Conservation (phyloP, 352 stramenopile genomes). For the Pelagophyceae sp. region DNA sequence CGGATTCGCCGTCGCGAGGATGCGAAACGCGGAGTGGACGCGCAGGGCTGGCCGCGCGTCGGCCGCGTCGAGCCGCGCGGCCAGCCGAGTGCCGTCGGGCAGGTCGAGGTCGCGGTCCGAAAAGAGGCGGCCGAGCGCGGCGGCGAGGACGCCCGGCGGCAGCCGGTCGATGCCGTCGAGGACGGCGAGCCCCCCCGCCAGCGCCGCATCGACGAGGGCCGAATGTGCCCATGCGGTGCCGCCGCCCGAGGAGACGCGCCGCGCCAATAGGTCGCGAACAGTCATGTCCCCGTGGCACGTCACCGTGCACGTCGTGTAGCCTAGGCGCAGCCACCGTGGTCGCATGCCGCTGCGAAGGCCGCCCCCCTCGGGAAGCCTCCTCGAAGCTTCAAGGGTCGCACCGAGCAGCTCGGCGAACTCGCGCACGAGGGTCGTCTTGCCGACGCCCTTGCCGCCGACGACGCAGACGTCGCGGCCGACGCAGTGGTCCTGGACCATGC, state of each 20-base stretch:
- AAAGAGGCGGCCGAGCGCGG: constrained; percentile 67
- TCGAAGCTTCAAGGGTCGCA: too few relatives aligned
- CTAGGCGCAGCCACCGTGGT: too few relatives aligned
- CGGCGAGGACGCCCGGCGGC: constrained; percentile 67
- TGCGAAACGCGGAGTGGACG: constrained; percentile 69
- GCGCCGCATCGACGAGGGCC: constrained; percentile 71
- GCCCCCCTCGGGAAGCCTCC: too few relatives aligned
- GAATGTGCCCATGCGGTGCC: constrained; percentile 89
- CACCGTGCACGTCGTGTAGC: too few relatives aligned
- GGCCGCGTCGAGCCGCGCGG: too few relatives aligned
- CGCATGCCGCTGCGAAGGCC: too few relatives aligned
- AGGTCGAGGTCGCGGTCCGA: constrained; percentile 74
- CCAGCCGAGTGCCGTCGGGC: constrained; percentile 69
- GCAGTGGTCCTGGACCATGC: constrained; percentile 66
- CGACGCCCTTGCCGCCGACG: constrained; percentile 63
- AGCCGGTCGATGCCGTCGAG: constrained; percentile 86
- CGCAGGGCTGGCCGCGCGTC: constrained; percentile 84
- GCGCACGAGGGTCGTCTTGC: constrained; percentile 57
- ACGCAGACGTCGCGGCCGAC: constrained; percentile 63
- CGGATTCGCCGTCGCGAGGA: constrained; percentile 57
- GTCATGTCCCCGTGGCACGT: constrained; percentile 63
- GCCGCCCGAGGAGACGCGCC: too few relatives aligned
- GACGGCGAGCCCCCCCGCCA: constrained; percentile 65
- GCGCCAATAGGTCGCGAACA: constrained; percentile 75
- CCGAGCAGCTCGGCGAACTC: background rate